Evolutionary conservation across 2,329 filamentous ascomycete genomes (phyloP).

Genomic region (Diaporthe nobilis): DNA sequence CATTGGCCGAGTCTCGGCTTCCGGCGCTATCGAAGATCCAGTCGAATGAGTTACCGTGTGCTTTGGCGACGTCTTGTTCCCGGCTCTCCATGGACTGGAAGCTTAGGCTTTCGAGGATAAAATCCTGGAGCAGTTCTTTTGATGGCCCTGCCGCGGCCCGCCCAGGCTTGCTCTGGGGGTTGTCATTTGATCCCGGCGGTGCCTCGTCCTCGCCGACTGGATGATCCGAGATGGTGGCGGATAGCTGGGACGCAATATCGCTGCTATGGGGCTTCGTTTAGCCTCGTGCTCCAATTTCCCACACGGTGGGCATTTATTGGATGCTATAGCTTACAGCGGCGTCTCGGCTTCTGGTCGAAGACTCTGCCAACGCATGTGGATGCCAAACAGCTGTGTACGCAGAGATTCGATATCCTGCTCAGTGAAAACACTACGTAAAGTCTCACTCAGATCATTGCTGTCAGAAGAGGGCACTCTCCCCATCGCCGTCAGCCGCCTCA

Average conservation of each 20-base stretch:
- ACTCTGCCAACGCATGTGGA: slow-evolving; percentile 20
- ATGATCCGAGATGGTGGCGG: slow-evolving; percentile 1
- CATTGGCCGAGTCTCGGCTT: background rate
- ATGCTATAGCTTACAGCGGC: slow-evolving; percentile 5
- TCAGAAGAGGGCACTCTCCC: background rate
- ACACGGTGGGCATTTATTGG: background rate
- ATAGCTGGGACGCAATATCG: background rate
- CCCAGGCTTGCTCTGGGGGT: background rate
- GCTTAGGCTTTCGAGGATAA: slow-evolving; percentile 35
- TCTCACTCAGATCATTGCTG: background rate
- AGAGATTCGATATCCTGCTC: slow-evolving; percentile 27
- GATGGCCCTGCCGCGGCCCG: background rate
- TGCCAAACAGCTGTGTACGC: slow-evolving; percentile 3
- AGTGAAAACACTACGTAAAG: slow-evolving; percentile 11
- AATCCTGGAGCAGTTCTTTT: slow-evolving; percentile 35
- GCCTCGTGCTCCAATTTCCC: background rate
- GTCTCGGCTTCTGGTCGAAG: background rate
- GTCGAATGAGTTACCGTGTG: slow-evolving; percentile 36
- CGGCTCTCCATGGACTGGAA: slow-evolving; percentile 36
- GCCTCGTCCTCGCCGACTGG: background rate
- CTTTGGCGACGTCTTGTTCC: slow-evolving; percentile 34
- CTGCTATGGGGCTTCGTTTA: background rate
- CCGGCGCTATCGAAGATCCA: slow-evolving; percentile 34
- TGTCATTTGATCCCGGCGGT: background rate
- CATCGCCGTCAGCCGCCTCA: background rate